These are phyloP conservation scores for Xylariaceae sp. DNA, from an alignment of 2,329 filamentous ascomycete genomes.

Conservation along the genomic window DNA sequence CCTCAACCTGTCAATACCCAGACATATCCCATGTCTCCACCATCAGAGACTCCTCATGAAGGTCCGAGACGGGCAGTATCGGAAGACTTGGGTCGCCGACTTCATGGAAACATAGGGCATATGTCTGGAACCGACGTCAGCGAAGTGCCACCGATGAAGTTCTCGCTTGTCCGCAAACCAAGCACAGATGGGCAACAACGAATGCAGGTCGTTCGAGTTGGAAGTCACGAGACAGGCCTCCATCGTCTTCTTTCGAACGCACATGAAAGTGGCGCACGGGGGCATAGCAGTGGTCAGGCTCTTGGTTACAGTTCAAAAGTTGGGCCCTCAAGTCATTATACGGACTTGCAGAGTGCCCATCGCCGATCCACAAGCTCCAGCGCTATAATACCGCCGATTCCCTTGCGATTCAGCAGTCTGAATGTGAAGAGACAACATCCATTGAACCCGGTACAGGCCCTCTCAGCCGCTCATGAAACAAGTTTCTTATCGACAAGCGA, in stretches of 20 bases:
- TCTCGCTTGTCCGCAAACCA: constrained; percentile 1
- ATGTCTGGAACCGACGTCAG: not conserved
- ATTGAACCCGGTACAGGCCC: not conserved
- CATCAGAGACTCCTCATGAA: constrained; percentile 3
- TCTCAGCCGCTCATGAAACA: not conserved
- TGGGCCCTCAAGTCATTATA: too few relatives aligned
- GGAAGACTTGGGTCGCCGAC: constrained; percentile 5
- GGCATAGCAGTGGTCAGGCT: too few relatives aligned
- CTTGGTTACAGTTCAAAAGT: too few relatives aligned
- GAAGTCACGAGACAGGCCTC: not conserved
- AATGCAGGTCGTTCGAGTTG: constrained; percentile 8
- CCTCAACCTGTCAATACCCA: constrained; percentile 1
- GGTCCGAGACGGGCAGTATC: not conserved
- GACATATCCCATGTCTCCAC: constrained; percentile 10
- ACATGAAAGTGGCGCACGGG: not conserved
- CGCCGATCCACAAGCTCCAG: not conserved
- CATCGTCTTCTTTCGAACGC: not conserved
- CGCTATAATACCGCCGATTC: constrained; percentile 1
- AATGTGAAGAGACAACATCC: not conserved
- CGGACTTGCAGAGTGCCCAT: too few relatives aligned
- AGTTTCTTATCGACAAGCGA: constrained; percentile 9
- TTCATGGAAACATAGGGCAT: constrained; percentile 1
- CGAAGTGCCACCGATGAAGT: constrained; percentile 7
- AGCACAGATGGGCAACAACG: constrained; percentile 3
- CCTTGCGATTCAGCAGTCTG: constrained; percentile 14